A percentile compares a stretch with the other conserved stretches of the same genome.
Conservation (phyloP, 2,329 filamentous ascomycete genomes). For the Bipolaris gigantea region DNA sequence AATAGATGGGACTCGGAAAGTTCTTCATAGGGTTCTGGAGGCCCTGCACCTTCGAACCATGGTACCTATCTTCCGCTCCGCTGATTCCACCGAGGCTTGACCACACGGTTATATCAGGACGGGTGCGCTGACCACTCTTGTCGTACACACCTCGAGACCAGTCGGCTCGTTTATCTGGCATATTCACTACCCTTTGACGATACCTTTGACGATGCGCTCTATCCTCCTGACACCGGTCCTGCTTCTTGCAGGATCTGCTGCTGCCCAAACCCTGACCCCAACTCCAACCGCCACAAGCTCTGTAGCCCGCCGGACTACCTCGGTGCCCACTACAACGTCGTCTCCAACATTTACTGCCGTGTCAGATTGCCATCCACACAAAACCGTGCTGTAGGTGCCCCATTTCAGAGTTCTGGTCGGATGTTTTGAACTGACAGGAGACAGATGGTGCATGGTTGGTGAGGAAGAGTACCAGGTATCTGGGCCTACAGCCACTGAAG, state of each 20-base stretch:
- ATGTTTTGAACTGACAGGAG: slow-evolving; percentile 13
- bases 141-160: neutral
- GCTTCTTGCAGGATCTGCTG: slow-evolving; percentile 12
- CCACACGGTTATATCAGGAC: slow-evolving; percentile 26
- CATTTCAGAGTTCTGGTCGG: neutral
- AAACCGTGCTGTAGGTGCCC: slow-evolving; percentile 46
- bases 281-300: slow-evolving; percentile 10
- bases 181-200: slow-evolving; percentile 7
- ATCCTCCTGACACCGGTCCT: slow-evolving; percentile 4
- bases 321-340: slow-evolving; percentile 6
- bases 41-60: slow-evolving; percentile 15
- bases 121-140: slow-evolving; percentile 10
- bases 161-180: neutral
- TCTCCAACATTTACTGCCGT: slow-evolving; percentile 49
- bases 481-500: slow-evolving; percentile 58
- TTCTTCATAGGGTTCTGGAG: slow-evolving; percentile 12
- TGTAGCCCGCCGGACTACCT: neutral
- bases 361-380: slow-evolving; percentile 58
- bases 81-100: slow-evolving; percentile 5
- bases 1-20: slow-evolving; percentile 12
- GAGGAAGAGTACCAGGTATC: slow-evolving; percentile 50
- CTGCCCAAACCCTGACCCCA: slow-evolving; percentile 21
- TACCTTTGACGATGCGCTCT: slow-evolving; percentile 15
- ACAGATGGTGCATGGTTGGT: slow-evolving; percentile 51
- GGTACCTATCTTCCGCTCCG: slow-evolving; percentile 15